Evolutionary conservation across 768 basidiomycete species (phyloP).

Genomic region (Lactifluus pinguis): DNA sequence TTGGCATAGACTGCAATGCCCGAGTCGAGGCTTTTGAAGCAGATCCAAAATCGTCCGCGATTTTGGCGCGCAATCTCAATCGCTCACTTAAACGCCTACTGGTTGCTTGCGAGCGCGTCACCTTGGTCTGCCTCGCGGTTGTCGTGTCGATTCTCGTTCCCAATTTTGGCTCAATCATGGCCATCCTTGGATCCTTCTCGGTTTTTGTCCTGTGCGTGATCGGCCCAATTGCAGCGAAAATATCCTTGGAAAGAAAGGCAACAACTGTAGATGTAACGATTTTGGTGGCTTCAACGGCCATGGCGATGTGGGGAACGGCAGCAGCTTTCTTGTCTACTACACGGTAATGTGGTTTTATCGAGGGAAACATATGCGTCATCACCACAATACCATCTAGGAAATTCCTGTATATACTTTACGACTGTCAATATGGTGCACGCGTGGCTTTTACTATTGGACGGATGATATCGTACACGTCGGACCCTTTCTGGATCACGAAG

Average conservation of each 20-base stretch:
- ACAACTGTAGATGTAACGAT: slow-evolving; percentile 44
- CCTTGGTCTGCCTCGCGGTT: slow-evolving; percentile 52
- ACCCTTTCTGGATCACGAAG: slow-evolving; percentile 6
- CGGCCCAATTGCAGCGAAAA: slow-evolving; percentile 62
- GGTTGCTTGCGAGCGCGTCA: slow-evolving; percentile 45
- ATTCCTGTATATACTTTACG: neutral
- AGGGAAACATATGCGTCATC: neutral
- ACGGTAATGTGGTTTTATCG: neutral
- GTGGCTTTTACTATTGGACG: neutral
- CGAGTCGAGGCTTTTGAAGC: slow-evolving; percentile 18
- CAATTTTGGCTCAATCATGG: slow-evolving; percentile 77
- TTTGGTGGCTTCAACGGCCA: slow-evolving; percentile 42
- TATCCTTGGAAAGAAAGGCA: slow-evolving; percentile 44
- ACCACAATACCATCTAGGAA: neutral
- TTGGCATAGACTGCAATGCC: slow-evolving; percentile 47
- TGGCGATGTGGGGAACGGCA: slow-evolving; percentile 73
- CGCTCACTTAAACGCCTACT: slow-evolving; percentile 32
- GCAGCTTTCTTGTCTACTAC: slow-evolving; percentile 45
- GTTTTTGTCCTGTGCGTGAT: slow-evolving; percentile 53
- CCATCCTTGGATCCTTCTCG: slow-evolving; percentile 85
- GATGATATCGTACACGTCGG: neutral
- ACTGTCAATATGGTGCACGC: neutral
- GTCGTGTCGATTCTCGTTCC: slow-evolving; percentile 67
- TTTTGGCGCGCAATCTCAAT: slow-evolving; percentile 25
- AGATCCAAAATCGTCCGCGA: slow-evolving; percentile 11